A percentile compares a stretch with the other conserved stretches of the same genome.
Evolutionary conservation across 2,329 filamentous ascomycete genomes (phyloP).

Genomic region (Fulvia fulva): DNA sequence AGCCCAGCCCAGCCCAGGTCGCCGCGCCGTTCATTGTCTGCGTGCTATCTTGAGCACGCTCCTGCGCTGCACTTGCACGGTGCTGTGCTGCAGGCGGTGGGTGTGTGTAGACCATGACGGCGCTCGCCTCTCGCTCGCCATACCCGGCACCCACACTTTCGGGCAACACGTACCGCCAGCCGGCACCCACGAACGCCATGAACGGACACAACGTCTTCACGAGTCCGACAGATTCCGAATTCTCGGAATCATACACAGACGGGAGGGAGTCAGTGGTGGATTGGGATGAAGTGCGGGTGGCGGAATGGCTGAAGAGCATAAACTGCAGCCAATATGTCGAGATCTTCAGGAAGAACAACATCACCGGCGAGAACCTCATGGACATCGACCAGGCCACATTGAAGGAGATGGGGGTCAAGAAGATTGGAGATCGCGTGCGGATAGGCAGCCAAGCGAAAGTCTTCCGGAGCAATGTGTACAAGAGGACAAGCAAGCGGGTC

Average conservation of each 20-base stretch:
- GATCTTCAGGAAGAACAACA: constrained; percentile 84
- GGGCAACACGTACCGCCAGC: constrained; percentile 27
- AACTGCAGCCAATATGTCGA: constrained; percentile 93
- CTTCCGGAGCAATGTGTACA: constrained; percentile 48
- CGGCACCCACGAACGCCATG: constrained; percentile 14
- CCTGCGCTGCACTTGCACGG: not conserved
- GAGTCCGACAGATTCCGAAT: constrained; percentile 88
- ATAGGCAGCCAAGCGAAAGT: constrained; percentile 55
- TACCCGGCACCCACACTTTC: constrained; percentile 53
- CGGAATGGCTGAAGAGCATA: constrained; percentile 84
- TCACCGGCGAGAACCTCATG: constrained; percentile 93
- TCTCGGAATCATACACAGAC: constrained; percentile 70
- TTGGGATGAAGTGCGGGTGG: constrained; percentile 90
- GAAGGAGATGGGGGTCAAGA: constrained; percentile 97
- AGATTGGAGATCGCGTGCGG: constrained; percentile 91
- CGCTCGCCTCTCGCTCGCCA: constrained; percentile 71
- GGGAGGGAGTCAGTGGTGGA: constrained; percentile 38
- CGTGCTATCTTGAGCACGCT: not conserved
- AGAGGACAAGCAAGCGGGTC: constrained; percentile 59
- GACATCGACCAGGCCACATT: constrained; percentile 96
- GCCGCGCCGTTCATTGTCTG: constrained; percentile 6
- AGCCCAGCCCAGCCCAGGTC: constrained; percentile 1
- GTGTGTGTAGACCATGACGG: constrained; percentile 55
- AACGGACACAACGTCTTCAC: constrained; percentile 51
- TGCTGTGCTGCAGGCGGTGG: not conserved